These are phyloP conservation scores for Epichloe festucae DNA, from an alignment of 2,329 filamentous ascomycete genomes.

Conservation along the genomic window DNA sequence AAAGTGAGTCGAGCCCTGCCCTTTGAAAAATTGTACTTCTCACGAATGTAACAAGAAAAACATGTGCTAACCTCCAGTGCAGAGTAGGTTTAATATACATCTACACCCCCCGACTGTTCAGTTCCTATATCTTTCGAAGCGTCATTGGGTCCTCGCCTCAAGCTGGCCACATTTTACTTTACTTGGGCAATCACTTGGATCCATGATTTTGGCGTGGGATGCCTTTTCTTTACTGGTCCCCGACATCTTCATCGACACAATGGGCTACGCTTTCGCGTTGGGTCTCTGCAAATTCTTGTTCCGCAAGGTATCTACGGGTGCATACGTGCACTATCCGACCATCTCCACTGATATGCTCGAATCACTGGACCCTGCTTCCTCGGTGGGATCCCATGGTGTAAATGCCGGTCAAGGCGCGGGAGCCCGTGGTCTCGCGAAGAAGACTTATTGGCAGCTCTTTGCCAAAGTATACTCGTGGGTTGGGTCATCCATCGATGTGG, in stretches of 20 bases:
- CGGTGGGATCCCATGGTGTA: constrained; percentile 52
- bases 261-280: constrained; percentile 91
- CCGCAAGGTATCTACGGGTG: constrained; percentile 64
- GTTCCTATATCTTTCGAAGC: constrained; percentile 83
- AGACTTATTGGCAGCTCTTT: constrained; percentile 76
- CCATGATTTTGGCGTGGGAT: constrained; percentile 76
- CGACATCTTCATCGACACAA: constrained; percentile 91
- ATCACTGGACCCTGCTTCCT: constrained; percentile 54
- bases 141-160: constrained; percentile 72
- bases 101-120: constrained; percentile 71
- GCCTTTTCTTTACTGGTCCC: constrained; percentile 85
- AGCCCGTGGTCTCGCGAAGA: constrained; percentile 57
- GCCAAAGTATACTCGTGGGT: constrained; percentile 71
- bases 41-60: too few species aligned
- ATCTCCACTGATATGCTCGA: constrained; percentile 96
- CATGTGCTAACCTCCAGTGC: neutral
- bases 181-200: constrained; percentile 85
- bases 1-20: constrained; percentile 35
- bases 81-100: constrained; percentile 84
- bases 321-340: constrained; percentile 96
- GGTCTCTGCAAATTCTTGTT: constrained; percentile 77
- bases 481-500: constrained; percentile 73
- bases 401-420: constrained; percentile 76
- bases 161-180: constrained; percentile 90
- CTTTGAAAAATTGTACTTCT: too few species aligned